Base-by-base conservation (phyloP, 2,329 filamentous ascomycete species). In the Orbilia blumenaviensis region DNA sequence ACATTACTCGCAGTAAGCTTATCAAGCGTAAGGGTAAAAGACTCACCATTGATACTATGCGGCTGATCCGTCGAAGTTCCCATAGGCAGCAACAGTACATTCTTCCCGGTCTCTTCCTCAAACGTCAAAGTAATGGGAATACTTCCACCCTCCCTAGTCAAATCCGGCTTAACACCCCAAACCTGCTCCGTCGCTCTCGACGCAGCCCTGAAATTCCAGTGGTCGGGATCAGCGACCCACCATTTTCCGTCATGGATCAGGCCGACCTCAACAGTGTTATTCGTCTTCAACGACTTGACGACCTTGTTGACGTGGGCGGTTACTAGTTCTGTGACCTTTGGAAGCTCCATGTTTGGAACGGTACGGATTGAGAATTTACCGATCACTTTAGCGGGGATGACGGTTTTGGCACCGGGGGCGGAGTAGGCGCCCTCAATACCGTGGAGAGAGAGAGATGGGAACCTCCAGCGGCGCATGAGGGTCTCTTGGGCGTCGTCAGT, bases 301-400 rank as follows among this genome's bases (percentile, higher is more conserved):
- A 92, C 89, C 78, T 91, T 89, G 82, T 94, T 88, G 78, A 98
- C 87, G 83, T 94, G 91, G 83, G 92, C 90, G 85, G 89, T 91
- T 46, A 99, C 94, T 48, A 91, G 87, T 82, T 89, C 88, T 85
- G 96, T 96, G 81, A 97, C 96, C 82, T 90, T 89, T 68, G 93
- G 90, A 80, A 93, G 93, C 83, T 97, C 92, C 95, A 99, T 99
- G 85, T 99, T 89, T 63, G 95, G 95, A 21, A 99, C 95, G 36
- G 94, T 98, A 80, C 95, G 90, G 85, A 99, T 97, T 60, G 92
- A 96, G 87, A 99, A 99, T 86, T 99, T 99, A 84, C 95, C 95
- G 81, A 91, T 92, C 71, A 99, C 95, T 87, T 97, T 97, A 81
- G 95, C 94, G 2, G 95, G 95, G 80, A 99, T 99, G 81, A 99